Evolutionary conservation across 2,329 filamentous ascomycete genomes (phyloP).

Genomic region (Fusarium multiceps): DNA sequence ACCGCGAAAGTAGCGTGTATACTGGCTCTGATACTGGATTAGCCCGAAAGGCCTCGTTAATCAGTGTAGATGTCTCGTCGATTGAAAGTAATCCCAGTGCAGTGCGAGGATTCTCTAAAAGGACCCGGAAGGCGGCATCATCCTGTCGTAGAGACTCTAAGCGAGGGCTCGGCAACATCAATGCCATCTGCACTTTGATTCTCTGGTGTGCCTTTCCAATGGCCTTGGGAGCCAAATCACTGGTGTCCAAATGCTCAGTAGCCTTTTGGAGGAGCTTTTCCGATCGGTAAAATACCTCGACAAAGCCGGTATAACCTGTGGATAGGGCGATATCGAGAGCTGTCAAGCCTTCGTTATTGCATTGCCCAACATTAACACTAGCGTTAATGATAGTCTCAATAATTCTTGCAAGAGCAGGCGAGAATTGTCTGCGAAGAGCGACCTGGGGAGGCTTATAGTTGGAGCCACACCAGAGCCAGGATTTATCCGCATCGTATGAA

Average conservation of each 20-base stretch:
- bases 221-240: background rate
- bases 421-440: background rate
- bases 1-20: background rate
- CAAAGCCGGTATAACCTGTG: slow-evolving; percentile 14
- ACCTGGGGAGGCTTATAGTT: background rate
- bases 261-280: slow-evolving; percentile 10
- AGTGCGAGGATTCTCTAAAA: background rate
- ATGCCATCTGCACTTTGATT: slow-evolving; percentile 22
- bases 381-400: slow-evolving; percentile 21
- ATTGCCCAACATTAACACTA: background rate
- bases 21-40: background rate
- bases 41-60: background rate
- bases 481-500: rapidly evolving
- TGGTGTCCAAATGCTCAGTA: background rate
- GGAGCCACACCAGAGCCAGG: background rate
- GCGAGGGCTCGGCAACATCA: slow-evolving; percentile 19
- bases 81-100: slow-evolving; percentile 9
- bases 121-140: background rate
- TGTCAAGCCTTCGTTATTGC: background rate
- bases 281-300: slow-evolving; percentile 18
- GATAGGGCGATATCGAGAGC: slow-evolving; percentile 32
- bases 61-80: slow-evolving; percentile 10
- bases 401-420: slow-evolving; percentile 7
- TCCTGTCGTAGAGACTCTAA: background rate
- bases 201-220: background rate